Percentiles rank a stretch among this genome's conserved stretches.
phyloP scores from a whole-genome alignment of 257 asterid genomes.

The Scutellaria galericulata region DNA sequence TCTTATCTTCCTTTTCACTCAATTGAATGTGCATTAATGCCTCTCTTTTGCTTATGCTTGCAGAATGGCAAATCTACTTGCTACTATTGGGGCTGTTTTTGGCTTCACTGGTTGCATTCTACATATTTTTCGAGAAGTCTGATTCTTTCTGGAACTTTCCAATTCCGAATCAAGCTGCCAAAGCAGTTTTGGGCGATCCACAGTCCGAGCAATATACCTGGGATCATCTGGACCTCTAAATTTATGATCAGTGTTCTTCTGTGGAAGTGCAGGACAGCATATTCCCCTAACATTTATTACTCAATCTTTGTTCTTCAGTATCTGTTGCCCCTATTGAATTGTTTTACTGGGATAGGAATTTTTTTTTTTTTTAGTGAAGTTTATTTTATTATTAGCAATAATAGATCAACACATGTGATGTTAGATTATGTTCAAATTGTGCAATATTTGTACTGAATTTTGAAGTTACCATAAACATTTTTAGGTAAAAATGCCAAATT shows the following conservation, averaged over 20 bases:
- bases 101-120: constrained; percentile 77
- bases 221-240: constrained; percentile 59
- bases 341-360: not conserved
- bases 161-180: constrained; percentile 47
- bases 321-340: not conserved
- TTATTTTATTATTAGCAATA: not conserved
- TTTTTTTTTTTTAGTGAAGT: not conserved
- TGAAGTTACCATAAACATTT: not conserved
- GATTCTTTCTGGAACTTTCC: constrained; percentile 98
- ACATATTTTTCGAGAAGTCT: constrained; percentile 82
- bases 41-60: constrained; percentile 30
- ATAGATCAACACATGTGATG: not conserved
- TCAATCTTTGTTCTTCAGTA: not conserved
- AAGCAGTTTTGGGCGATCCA: constrained; percentile 54
- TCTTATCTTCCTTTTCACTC: not conserved
- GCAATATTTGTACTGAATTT: not conserved
- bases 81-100: constrained; percentile 78
- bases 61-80: constrained; percentile 96
- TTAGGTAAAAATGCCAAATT: no score
- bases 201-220: constrained; percentile 52
- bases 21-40: not conserved
- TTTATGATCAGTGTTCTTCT: constrained; percentile 9
- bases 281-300: not conserved
- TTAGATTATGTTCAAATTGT: not conserved
- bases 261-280: not conserved